A percentile compares a stretch with the other conserved stretches of the same genome.
These are phyloP conservation scores for Penicillium sp. DNA, from an alignment of 2,329 filamentous ascomycete species.

Conservation along the genomic window DNA sequence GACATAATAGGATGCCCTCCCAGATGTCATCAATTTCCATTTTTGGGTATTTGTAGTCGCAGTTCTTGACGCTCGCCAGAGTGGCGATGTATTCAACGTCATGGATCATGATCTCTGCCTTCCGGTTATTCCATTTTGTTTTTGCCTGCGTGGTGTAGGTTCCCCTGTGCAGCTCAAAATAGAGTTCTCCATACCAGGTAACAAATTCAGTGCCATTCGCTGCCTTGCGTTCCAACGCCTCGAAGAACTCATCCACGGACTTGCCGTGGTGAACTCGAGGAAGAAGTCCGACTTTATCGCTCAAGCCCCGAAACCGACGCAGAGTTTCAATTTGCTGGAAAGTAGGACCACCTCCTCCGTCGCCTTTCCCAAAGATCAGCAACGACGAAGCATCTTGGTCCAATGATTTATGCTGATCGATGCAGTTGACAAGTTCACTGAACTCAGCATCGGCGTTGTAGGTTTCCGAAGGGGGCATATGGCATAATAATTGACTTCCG, in stretches of 20 bases:
- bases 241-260: constrained; percentile 94
- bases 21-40: constrained; percentile 94
- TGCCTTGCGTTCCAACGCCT: constrained; percentile 77
- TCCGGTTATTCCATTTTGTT: constrained; percentile 93
- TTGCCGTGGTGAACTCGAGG: constrained; percentile 87
- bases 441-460: constrained; percentile 96
- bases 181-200: constrained; percentile 97
- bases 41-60: constrained; percentile 85
- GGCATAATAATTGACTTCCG: constrained; percentile 93
- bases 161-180: constrained; percentile 95
- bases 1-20: constrained; percentile 88
- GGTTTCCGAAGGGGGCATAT: constrained; percentile 95
- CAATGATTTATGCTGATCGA: constrained; percentile 92
- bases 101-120: constrained; percentile 80
- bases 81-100: constrained; percentile 89
- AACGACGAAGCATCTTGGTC: constrained; percentile 90
- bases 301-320: constrained; percentile 85
- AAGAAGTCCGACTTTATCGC: constrained; percentile 80
- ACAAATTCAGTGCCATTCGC: constrained; percentile 70
- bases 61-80: constrained; percentile 71
- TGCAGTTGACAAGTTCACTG: constrained; percentile 86
- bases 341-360: constrained; percentile 93
- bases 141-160: constrained; percentile 98
- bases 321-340: constrained; percentile 95
- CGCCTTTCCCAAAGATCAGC: constrained; percentile 93